A percentile compares a stretch with the other conserved stretches of the same genome.
These are phyloP conservation scores for Blastobotrys muscicola DNA, from an alignment of 805 yeast species.

Conservation along the genomic window DNA sequence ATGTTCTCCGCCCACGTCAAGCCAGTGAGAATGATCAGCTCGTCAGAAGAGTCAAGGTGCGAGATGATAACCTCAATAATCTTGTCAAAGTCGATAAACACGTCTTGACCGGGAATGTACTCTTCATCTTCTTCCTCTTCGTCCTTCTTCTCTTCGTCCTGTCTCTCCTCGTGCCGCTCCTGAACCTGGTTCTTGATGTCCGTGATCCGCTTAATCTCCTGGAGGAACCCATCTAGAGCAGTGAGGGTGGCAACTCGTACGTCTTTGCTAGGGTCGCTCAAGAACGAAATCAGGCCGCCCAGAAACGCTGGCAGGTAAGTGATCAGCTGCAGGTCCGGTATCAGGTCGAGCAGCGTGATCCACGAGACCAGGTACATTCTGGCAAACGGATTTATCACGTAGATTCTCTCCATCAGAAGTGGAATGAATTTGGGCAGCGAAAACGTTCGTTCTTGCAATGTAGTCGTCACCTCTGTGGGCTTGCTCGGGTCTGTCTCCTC, in stretches of 20 bases:
- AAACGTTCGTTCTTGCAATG: conserved; percentile 45
- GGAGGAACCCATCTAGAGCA: conserved; percentile 61
- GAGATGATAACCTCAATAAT: conserved; percentile 76
- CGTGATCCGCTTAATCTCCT: conserved; percentile 70
- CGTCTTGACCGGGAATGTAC: conserved; percentile 71
- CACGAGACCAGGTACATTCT: conserved; percentile 87
- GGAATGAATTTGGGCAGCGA: conserved; percentile 85
- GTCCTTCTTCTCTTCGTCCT: conserved; percentile 15
- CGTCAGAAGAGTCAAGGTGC: conserved; percentile 63
- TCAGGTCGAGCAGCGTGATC: conserved; percentile 85
- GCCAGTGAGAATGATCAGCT: conserved; percentile 69
- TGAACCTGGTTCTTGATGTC: conserved; percentile 45
- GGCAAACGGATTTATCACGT: conserved; percentile 86
- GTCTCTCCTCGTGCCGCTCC: background rate
- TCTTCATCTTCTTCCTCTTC: conserved; percentile 40
- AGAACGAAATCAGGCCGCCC: conserved; percentile 70
- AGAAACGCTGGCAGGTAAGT: conserved; percentile 83
- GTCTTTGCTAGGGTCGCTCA: conserved; percentile 77
- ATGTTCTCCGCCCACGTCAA: conserved; percentile 75
- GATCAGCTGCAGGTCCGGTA: conserved; percentile 82
- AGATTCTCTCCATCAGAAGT: conserved; percentile 79
- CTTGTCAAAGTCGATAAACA: conserved; percentile 67
- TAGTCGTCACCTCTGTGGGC: conserved; percentile 25
- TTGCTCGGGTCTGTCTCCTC: conserved; percentile 18
- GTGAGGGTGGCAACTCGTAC: conserved; percentile 79